These are phyloP conservation scores for Aspergillus ibericus DNA, from an alignment of 2,329 filamentous ascomycete genomes.

Conservation along the genomic window DNA sequence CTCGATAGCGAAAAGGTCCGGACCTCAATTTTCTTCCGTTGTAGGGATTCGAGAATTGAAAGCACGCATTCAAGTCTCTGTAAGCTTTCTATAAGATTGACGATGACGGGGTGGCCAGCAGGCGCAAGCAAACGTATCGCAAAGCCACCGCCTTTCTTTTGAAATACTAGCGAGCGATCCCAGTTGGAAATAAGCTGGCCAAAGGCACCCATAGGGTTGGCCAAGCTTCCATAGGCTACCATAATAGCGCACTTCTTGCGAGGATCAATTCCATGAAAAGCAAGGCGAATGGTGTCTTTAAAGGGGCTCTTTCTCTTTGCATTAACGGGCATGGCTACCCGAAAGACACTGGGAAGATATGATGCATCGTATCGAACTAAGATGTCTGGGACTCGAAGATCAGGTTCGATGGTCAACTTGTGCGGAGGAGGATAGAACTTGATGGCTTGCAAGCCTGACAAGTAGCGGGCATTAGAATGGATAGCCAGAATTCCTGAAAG, in stretches of 20 bases:
- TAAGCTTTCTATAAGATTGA: slow-evolving; percentile 36
- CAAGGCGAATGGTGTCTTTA: slow-evolving; percentile 37
- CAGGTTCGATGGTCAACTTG: slow-evolving; percentile 31
- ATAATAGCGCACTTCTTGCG: slow-evolving; percentile 33
- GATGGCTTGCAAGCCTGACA: slow-evolving; percentile 30
- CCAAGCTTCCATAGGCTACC: slow-evolving; percentile 38
- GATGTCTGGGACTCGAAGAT: slow-evolving; percentile 37
- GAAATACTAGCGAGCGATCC: slow-evolving; percentile 35
- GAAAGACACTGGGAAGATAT: slow-evolving; percentile 32
- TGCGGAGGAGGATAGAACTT: slow-evolving; percentile 31
- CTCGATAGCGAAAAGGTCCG: slow-evolving; percentile 37
- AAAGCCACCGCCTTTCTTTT: slow-evolving; percentile 35
- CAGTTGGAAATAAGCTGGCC: slow-evolving; percentile 26
- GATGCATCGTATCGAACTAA: slow-evolving; percentile 33
- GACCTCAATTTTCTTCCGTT: slow-evolving; percentile 33
- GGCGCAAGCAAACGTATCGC: slow-evolving; percentile 40
- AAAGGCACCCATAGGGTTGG: slow-evolving; percentile 27
- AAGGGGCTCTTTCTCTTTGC: slow-evolving; percentile 30
- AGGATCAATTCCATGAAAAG: slow-evolving; percentile 40
- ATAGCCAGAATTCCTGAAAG: slow-evolving; percentile 40
- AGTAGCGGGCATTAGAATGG: slow-evolving; percentile 37
- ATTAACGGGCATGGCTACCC: slow-evolving; percentile 28
- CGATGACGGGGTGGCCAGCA: slow-evolving; percentile 37
- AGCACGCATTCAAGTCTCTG: slow-evolving; percentile 41
- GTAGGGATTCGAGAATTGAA: slow-evolving; percentile 36